A percentile compares a stretch with the other conserved stretches of the same genome.
These are phyloP conservation scores for Galerina marginata DNA, from an alignment of 768 basidiomycete species.

Conservation along the genomic window DNA sequence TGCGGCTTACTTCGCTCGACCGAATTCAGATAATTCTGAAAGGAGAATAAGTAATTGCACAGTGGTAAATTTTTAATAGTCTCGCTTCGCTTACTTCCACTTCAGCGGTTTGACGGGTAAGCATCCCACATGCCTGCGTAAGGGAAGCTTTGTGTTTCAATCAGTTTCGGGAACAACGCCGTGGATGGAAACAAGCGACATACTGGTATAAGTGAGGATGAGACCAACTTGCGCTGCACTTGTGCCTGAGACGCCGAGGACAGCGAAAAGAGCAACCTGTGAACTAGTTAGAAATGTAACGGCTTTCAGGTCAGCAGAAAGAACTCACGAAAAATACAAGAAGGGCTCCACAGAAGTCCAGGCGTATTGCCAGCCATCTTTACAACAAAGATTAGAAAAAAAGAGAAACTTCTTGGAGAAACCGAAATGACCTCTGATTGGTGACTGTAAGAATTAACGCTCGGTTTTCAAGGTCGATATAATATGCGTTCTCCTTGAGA, in stretches of 20 bases:
- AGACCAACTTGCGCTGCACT: conserved; percentile 75
- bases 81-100: conserved; percentile 52
- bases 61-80: neutral
- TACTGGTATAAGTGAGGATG: conserved; percentile 70
- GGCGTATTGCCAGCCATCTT: conserved; percentile 73
- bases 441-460: conserved; percentile 69
- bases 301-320: neutral
- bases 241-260: conserved; percentile 58
- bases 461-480: conserved; percentile 77
- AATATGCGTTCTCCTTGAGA: conserved; percentile 63
- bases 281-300: neutral
- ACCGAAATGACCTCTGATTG: conserved; percentile 57
- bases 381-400: too few species aligned
- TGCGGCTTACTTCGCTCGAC: conserved; percentile 55
- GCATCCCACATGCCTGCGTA: conserved; percentile 56
- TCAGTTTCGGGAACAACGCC: neutral
- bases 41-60: neutral
- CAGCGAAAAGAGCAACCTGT: conserved; percentile 71
- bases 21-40: conserved; percentile 69
- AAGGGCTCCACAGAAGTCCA: conserved; percentile 71
- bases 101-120: conserved; percentile 67
- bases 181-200: neutral
- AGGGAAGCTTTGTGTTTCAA: conserved; percentile 43
- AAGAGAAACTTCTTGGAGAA: neutral
- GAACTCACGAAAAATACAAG: conserved; percentile 56